Percentiles rank a stretch among this genome's conserved stretches.
Evolutionary conservation across 257 asterid genomes (phyloP).

Genomic region (Hygrophila difformis): DNA sequence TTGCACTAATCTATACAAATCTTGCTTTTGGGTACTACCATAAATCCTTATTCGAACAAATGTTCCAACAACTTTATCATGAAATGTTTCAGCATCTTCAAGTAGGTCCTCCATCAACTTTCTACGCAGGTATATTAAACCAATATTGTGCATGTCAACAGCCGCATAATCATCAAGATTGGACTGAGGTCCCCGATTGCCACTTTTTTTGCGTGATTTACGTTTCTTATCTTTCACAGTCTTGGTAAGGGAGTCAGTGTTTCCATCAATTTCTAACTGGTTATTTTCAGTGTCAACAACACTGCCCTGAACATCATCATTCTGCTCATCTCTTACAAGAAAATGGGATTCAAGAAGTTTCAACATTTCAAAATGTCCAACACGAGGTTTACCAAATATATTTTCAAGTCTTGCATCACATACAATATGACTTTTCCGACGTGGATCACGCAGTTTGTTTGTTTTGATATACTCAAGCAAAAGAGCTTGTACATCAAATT

Average conservation of each 20-base stretch:
- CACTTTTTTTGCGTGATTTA: constrained; percentile 61
- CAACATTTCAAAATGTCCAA: constrained; percentile 98
- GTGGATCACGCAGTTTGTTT: constrained; percentile 94
- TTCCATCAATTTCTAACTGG: constrained; percentile 56
- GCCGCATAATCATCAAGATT: constrained; percentile 97
- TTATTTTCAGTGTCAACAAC: constrained; percentile 83
- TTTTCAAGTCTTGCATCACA: constrained; percentile 83
- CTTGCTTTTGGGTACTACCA: constrained; percentile 85
- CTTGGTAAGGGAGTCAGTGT: constrained; percentile 38
- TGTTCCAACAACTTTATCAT: constrained; percentile 73
- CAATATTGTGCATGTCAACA: constrained; percentile 83
- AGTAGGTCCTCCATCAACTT: constrained; percentile 96
- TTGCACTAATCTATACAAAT: constrained; percentile 91
- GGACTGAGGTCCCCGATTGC: constrained; percentile 55
- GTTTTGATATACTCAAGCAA: constrained; percentile 79
- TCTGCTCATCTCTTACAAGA: constrained; percentile 63
- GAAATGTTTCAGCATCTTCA: constrained; percentile 68
- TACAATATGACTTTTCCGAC: constrained; percentile 79
- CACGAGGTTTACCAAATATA: constrained; percentile 88
- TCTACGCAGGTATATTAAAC: constrained; percentile 72
- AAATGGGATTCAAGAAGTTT: constrained; percentile 97
- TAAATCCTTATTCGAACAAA: constrained; percentile 94
- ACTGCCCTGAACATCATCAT: constrained; percentile 79
- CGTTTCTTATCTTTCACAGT: constrained; percentile 69
- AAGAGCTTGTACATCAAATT: constrained; percentile 91